Evolutionary conservation across 2,329 filamentous ascomycete species (phyloP).

Genomic region (Trichoderma harzianum): DNA sequence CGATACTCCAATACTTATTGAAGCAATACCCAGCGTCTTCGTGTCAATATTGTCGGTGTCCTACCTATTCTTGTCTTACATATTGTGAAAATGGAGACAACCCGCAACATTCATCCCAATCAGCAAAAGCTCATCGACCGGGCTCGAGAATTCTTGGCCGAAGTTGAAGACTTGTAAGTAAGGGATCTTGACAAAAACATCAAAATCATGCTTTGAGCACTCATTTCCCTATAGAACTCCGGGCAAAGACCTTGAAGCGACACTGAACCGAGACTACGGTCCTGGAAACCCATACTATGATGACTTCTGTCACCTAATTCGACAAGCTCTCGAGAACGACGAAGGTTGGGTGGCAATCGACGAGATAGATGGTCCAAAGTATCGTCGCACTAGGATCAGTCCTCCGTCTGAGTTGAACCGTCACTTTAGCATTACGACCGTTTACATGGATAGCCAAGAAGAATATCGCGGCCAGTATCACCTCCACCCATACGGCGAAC

Average conservation of each 20-base stretch:
- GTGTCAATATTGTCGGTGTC: neutral
- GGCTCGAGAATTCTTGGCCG: neutral
- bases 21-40: neutral
- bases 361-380: constrained; percentile 43
- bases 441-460: constrained; percentile 52
- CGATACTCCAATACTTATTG: neutral
- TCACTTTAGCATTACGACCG: constrained; percentile 55
- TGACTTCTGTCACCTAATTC: constrained; percentile 38
- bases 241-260: constrained; percentile 42
- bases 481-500: constrained; percentile 52
- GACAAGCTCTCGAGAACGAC: constrained; percentile 32
- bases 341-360: constrained; percentile 46
- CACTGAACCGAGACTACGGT: constrained; percentile 42
- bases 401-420: constrained; percentile 44
- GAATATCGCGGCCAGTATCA: constrained; percentile 54
- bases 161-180: constrained; percentile 1
- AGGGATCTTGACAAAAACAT: neutral
- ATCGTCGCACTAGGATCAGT: constrained; percentile 45
- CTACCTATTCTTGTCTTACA: too few species aligned
- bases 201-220: too few species aligned
- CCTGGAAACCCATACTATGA: constrained; percentile 43
- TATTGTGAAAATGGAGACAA: neutral
- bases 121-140: neutral
- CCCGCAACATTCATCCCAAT: neutral
- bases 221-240: constrained; percentile 36